Percentiles rank a stretch among this genome's conserved stretches.
Conservation (phyloP, 2,329 filamentous ascomycete species). For the Cladorrhinum sp. region DNA sequence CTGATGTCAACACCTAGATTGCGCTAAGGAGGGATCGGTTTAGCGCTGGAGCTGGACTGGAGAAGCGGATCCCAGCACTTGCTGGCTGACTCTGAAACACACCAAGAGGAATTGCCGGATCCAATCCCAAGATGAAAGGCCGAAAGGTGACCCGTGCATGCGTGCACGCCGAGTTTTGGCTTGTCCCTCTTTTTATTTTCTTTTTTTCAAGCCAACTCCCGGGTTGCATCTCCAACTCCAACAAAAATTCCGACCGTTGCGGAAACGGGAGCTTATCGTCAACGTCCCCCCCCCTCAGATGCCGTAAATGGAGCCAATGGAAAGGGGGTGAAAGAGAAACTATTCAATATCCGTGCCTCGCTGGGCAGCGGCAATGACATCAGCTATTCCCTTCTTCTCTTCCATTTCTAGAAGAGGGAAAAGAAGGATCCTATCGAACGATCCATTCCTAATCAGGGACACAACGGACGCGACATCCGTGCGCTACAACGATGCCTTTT, state of each 20-base stretch:
- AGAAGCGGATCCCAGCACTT: too few relatives aligned
- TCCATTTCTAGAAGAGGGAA: not conserved
- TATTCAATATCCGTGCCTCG: constrained; percentile 11
- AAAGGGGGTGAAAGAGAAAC: not conserved
- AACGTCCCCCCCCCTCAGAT: not conserved
- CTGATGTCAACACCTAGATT: not conserved
- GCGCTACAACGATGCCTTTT: not conserved
- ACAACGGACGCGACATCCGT: not conserved
- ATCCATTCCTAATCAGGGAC: not conserved
- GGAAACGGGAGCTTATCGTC: not conserved
- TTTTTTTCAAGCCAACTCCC: not conserved
- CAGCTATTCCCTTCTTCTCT: not conserved
- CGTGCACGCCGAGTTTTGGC: not conserved
- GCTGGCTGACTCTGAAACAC: constrained; percentile 17
- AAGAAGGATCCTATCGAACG: not conserved
- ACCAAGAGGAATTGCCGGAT: not conserved
- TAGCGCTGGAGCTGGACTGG: not conserved
- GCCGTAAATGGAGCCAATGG: not conserved
- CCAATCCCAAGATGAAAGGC: constrained; percentile 6
- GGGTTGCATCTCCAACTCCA: too few relatives aligned
- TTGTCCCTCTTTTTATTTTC: constrained; percentile 3
- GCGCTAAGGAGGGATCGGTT: not conserved
- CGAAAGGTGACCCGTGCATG: constrained; percentile 9
- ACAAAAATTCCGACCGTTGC: too few relatives aligned
- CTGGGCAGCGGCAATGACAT: constrained; percentile 6